phyloP scores from a whole-genome alignment of 345 rosid species.

The Salix exigua region DNA sequence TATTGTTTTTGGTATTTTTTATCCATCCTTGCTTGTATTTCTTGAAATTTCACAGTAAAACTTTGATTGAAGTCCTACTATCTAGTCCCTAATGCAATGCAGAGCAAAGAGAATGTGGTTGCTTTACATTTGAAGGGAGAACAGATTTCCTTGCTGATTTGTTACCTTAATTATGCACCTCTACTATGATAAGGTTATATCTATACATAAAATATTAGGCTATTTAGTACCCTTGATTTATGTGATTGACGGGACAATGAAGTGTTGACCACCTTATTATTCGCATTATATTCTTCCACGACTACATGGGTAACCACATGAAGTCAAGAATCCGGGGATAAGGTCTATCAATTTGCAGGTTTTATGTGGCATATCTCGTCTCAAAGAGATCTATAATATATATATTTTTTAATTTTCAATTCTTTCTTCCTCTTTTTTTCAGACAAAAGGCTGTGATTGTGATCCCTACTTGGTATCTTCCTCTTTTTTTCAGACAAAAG shows the following conservation, averaged over 20 bases:
- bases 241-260: background rate
- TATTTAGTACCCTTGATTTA: background rate
- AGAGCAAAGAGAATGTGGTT: too few species aligned
- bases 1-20: too few species aligned
- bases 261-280: background rate
- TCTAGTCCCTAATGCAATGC: too few species aligned
- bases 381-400: background rate
- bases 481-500: background rate
- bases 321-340: background rate
- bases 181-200: background rate
- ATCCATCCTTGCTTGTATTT: too few species aligned
- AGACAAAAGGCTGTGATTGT: background rate
- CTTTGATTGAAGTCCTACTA: too few species aligned
- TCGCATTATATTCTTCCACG: background rate
- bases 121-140: background rate
- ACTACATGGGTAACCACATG: background rate
- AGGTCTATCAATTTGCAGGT: background rate
- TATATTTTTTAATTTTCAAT: background rate
- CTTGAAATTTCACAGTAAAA: too few species aligned
- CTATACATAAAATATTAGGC: background rate
- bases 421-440: too few species aligned
- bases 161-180: background rate
- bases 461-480: background rate
- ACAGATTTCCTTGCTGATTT: background rate
- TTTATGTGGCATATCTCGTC: slow-evolving; percentile 1